phyloP scores from a whole-genome alignment of 2,329 filamentous ascomycete species.

The Ascosphaera acerosa region DNA sequence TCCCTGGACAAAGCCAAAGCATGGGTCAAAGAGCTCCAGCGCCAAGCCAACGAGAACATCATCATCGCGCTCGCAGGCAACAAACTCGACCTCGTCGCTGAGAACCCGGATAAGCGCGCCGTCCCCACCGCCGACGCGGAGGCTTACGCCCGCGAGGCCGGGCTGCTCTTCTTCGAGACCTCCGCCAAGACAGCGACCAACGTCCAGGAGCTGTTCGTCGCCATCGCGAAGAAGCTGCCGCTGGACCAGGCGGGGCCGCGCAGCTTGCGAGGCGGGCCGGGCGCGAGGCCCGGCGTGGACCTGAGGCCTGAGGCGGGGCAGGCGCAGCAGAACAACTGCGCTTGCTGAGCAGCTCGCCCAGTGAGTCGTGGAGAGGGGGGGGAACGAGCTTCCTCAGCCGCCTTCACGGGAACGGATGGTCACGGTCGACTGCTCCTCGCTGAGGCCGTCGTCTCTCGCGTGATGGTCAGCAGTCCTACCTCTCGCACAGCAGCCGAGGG shows the following conservation, averaged over 20 bases:
- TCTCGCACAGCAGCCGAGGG: no score
- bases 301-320: conserved; percentile 35
- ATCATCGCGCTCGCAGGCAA: conserved; percentile 95
- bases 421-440: no score
- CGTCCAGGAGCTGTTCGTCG: conserved; percentile 83
- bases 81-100: conserved; percentile 86
- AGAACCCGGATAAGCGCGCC: conserved; percentile 86
- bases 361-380: no score
- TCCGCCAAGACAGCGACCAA: conserved; percentile 96
- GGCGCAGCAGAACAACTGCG: conserved; percentile 35
- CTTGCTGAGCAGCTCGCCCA: conserved; percentile 34
- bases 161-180: conserved; percentile 92
- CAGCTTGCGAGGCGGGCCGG: conserved; percentile 43
- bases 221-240: conserved; percentile 91
- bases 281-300: conserved; percentile 41
- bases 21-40: conserved; percentile 96
- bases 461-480: no score
- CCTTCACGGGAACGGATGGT: conserved; percentile 99
- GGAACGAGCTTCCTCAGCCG: conserved; percentile 99
- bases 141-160: conserved; percentile 80
- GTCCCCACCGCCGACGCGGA: conserved; percentile 76
- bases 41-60: conserved; percentile 98
- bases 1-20: conserved; percentile 97
- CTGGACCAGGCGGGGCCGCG: conserved; percentile 88
- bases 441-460: no score